A percentile compares a stretch with the other conserved stretches of the same genome.
Evolutionary conservation across 2,329 filamentous ascomycete genomes (phyloP).

Genomic region (Lecanicillium sp.): DNA sequence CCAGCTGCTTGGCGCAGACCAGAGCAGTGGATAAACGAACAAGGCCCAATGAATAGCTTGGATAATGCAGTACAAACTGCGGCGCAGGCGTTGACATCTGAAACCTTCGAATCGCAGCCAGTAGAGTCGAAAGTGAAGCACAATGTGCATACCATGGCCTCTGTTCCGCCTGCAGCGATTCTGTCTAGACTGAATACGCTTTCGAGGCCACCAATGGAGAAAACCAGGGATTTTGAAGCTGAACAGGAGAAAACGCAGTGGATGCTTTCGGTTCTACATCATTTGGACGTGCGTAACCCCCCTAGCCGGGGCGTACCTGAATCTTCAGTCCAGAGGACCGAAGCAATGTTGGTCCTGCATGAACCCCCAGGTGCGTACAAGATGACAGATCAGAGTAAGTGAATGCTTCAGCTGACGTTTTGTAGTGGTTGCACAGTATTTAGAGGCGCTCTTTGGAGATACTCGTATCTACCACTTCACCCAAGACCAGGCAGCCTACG

Average conservation of each 20-base stretch:
- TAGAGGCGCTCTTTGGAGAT: constrained; percentile 34
- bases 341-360: constrained; percentile 4
- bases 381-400: background rate
- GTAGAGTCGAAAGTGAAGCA: background rate
- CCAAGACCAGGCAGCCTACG: constrained; percentile 19
- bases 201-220: constrained; percentile 19
- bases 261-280: constrained; percentile 52
- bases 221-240: constrained; percentile 40
- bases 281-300: constrained; percentile 22
- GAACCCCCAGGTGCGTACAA: constrained; percentile 6
- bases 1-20: constrained; percentile 9
- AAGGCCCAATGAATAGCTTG: too few relatives aligned
- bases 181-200: constrained; percentile 12
- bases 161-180: constrained; percentile 8
- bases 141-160: constrained; percentile 9
- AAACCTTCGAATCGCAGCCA: too few relatives aligned
- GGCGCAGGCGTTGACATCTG: too few relatives aligned
- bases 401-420: background rate
- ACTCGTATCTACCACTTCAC: constrained; percentile 40
- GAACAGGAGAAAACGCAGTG: constrained; percentile 51
- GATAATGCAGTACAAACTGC: too few relatives aligned
- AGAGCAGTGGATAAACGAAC: constrained; percentile 2
- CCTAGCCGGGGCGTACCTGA: background rate
- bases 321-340: background rate
- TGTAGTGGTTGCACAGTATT: constrained; percentile 40